Conservation (phyloP, 2,329 filamentous ascomycete species). For the Xylariaceae sp. region DNA sequence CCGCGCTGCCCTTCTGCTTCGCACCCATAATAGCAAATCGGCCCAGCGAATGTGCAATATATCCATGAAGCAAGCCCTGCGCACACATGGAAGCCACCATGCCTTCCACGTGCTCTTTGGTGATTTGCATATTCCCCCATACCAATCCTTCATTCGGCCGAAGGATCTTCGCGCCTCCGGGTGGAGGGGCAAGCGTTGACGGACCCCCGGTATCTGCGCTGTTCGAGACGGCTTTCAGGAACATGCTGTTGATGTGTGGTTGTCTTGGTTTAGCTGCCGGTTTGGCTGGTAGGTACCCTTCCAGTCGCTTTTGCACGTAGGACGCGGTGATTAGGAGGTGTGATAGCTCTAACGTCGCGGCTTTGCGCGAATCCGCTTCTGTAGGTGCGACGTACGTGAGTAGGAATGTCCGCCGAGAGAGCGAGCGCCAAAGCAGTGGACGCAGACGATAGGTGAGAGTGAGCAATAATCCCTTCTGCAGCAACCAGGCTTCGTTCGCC, state of each 20-base stretch:
- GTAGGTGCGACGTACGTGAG: slow-evolving; percentile 67
- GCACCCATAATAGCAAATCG: slow-evolving; percentile 80
- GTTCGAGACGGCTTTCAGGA: slow-evolving; percentile 49
- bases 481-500: slow-evolving; percentile 64
- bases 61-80: slow-evolving; percentile 77
- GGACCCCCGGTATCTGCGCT: slow-evolving; percentile 31
- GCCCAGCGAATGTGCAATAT: slow-evolving; percentile 68
- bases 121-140: slow-evolving; percentile 57
- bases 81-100: slow-evolving; percentile 70
- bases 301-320: slow-evolving; percentile 59
- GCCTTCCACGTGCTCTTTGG: slow-evolving; percentile 65
- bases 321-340: slow-evolving; percentile 60
- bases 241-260: slow-evolving; percentile 44
- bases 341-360: slow-evolving; percentile 68
- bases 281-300: slow-evolving; percentile 47
- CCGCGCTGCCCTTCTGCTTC: slow-evolving; percentile 56
- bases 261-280: slow-evolving; percentile 31
- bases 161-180: slow-evolving; percentile 43
- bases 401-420: slow-evolving; percentile 72
- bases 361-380: slow-evolving; percentile 50
- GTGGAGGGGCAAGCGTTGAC: slow-evolving; percentile 43
- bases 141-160: slow-evolving; percentile 54
- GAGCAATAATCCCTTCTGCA: slow-evolving; percentile 68
- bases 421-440: slow-evolving; percentile 75
- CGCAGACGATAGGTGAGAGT: slow-evolving; percentile 72